phyloP scores from a whole-genome alignment of 805 yeast species.

The Starmerella ratchasimensis region DNA sequence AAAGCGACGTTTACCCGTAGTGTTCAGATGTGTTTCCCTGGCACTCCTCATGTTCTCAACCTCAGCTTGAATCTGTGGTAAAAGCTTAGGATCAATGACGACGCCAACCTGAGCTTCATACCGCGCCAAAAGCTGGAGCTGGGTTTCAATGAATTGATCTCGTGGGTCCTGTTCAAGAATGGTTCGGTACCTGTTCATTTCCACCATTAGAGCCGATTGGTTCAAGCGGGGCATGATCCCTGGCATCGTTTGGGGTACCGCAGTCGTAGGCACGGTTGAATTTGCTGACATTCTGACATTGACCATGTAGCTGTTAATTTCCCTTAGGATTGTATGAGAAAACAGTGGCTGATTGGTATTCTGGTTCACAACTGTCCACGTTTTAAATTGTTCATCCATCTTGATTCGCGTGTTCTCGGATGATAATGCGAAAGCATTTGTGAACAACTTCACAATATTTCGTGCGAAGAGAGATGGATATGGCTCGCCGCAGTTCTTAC shows the following conservation, averaged over 20 bases:
- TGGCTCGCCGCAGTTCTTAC: constrained; percentile 82
- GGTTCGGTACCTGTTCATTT: constrained; percentile 22
- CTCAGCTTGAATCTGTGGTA: constrained; percentile 24
- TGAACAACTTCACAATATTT: constrained; percentile 54
- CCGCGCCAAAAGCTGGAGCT: constrained; percentile 23
- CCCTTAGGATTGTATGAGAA: constrained; percentile 51
- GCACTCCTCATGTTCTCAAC: constrained; percentile 17
- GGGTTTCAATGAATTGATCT: constrained; percentile 24
- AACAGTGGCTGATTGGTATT: constrained; percentile 58
- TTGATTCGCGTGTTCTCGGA: constrained; percentile 62
- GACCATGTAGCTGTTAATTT: constrained; percentile 56
- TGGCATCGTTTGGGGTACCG: constrained; percentile 1
- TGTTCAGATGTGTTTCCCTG: constrained; percentile 4
- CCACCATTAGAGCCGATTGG: constrained; percentile 23
- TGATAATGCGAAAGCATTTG: constrained; percentile 64
- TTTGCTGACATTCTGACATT: too few species aligned
- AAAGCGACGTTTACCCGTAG: neutral
- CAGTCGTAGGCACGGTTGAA: neutral
- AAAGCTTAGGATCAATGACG: constrained; percentile 21
- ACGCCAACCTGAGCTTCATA: constrained; percentile 23
- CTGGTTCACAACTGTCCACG: constrained; percentile 65
- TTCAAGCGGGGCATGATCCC: constrained; percentile 10
- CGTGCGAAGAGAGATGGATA: constrained; percentile 67
- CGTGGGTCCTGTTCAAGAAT: constrained; percentile 16
- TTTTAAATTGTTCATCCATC: constrained; percentile 62